phyloP scores from a whole-genome alignment of 2,329 filamentous ascomycete species.

The Cladosporium sp. region DNA sequence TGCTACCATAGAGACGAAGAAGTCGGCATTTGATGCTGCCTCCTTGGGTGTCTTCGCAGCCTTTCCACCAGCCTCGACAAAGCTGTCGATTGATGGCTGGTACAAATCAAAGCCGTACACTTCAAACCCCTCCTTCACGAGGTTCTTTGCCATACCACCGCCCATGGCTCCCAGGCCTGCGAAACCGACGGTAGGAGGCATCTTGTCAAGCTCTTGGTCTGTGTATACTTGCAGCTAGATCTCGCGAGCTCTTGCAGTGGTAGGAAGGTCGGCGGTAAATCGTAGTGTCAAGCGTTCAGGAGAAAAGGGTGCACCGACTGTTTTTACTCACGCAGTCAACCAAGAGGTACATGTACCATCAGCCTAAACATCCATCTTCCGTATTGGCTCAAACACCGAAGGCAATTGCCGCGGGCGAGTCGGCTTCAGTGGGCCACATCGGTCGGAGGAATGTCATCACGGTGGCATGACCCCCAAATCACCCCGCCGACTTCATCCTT shows the following conservation, averaged over 20 bases:
- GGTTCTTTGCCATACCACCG: slow-evolving; percentile 73
- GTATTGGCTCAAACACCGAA: slow-evolving; percentile 1
- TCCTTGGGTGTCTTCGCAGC: slow-evolving; percentile 57
- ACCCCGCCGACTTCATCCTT: background rate
- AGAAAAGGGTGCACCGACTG: background rate
- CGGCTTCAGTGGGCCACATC: background rate
- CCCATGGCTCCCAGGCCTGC: slow-evolving; percentile 78
- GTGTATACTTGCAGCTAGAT: background rate
- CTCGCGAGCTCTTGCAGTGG: background rate
- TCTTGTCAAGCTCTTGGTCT: background rate
- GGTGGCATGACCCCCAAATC: background rate
- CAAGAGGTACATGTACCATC: background rate
- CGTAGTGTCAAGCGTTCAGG: background rate
- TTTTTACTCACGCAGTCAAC: background rate
- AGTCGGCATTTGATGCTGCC: slow-evolving; percentile 56
- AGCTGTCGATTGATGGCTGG: slow-evolving; percentile 61
- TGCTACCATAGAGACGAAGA: slow-evolving; percentile 72
- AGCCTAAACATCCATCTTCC: slow-evolving; percentile 7
- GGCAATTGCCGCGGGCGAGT: slow-evolving; percentile 3
- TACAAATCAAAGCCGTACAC: slow-evolving; percentile 72
- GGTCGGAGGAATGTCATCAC: slow-evolving; percentile 3
- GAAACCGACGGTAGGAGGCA: slow-evolving; percentile 41
- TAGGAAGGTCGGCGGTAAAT: background rate
- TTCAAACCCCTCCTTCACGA: slow-evolving; percentile 61
- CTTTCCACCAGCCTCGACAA: slow-evolving; percentile 58